phyloP scores from a whole-genome alignment of 768 basidiomycete genomes.

The Obba rivulosa region DNA sequence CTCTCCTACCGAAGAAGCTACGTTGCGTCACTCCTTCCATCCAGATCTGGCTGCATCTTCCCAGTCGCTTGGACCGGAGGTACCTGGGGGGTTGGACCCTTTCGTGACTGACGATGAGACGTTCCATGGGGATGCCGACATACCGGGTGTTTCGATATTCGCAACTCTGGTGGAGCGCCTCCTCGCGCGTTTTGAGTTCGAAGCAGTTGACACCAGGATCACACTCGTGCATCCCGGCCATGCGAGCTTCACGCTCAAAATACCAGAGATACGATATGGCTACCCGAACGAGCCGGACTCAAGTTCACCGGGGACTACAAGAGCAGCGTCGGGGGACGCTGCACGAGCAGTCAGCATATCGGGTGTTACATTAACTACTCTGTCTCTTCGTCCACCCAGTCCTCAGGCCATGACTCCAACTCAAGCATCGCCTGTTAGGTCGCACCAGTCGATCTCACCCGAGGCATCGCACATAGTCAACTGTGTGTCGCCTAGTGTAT shows the following conservation, averaged over 20 bases:
- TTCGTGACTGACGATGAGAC: conserved; percentile 42
- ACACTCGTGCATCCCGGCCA: conserved; percentile 63
- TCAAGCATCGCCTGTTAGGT: conserved; percentile 22
- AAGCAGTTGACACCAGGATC: conserved; percentile 61
- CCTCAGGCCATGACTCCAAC: conserved; percentile 6
- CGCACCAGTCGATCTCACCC: conserved; percentile 8
- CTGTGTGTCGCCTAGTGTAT: conserved; percentile 16
- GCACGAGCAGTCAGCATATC: conserved; percentile 48
- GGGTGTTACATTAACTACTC: conserved; percentile 50
- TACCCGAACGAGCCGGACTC: not conserved
- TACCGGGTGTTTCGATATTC: conserved; percentile 75
- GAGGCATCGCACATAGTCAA: conserved; percentile 5
- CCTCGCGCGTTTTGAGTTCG: conserved; percentile 74
- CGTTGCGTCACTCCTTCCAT: conserved; percentile 65
- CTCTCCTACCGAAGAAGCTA: conserved; percentile 61
- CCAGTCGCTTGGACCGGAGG: conserved; percentile 27
- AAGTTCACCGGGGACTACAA: not conserved
- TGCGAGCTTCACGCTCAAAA: conserved; percentile 53
- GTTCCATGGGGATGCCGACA: conserved; percentile 45
- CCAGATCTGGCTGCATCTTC: conserved; percentile 27
- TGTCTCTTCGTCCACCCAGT: conserved; percentile 32
- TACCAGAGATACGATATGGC: conserved; percentile 55
- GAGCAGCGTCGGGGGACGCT: conserved; percentile 23
- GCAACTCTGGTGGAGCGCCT: conserved; percentile 75
- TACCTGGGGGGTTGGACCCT: conserved; percentile 69